phyloP scores from a whole-genome alignment of 2,329 filamentous ascomycete genomes.

The Nigrograna mackinnonii region DNA sequence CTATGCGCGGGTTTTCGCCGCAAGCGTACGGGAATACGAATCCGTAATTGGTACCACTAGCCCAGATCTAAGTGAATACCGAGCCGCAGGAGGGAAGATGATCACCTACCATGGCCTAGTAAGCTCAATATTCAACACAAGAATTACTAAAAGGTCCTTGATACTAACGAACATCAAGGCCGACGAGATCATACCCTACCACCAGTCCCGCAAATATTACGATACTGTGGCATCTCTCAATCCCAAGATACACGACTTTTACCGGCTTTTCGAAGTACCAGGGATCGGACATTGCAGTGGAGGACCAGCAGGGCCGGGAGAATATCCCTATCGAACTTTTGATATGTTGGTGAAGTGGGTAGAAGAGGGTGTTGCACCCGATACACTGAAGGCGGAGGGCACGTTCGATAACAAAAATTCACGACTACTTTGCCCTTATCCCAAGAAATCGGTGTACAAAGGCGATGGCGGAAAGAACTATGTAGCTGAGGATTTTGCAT shows the following conservation, averaged over 20 bases:
- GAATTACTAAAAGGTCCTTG: no score
- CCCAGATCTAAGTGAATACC: slow-evolving; percentile 1
- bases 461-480: background rate
- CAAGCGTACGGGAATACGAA: background rate
- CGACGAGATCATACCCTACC: slow-evolving; percentile 1
- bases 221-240: background rate
- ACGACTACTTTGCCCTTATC: background rate
- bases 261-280: slow-evolving; percentile 17
- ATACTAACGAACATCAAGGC: background rate
- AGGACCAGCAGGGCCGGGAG: slow-evolving; percentile 18
- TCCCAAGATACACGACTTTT: slow-evolving; percentile 13
- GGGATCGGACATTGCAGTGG: slow-evolving; percentile 17
- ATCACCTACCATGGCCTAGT: slow-evolving; percentile 5
- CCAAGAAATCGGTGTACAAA: background rate
- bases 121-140: no score
- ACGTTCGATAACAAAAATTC: background rate
- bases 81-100: slow-evolving; percentile 1
- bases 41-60: background rate
- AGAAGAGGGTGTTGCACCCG: background rate
- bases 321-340: slow-evolving; percentile 12
- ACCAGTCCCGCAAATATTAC: background rate
- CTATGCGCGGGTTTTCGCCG: slow-evolving; percentile 1
- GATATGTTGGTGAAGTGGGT: slow-evolving; percentile 37
- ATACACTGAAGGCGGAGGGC: background rate
- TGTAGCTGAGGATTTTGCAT: no score